Conservation (phyloP, 371 early-diverging fungal species). For the Zopfochytrium polystomum region DNA sequence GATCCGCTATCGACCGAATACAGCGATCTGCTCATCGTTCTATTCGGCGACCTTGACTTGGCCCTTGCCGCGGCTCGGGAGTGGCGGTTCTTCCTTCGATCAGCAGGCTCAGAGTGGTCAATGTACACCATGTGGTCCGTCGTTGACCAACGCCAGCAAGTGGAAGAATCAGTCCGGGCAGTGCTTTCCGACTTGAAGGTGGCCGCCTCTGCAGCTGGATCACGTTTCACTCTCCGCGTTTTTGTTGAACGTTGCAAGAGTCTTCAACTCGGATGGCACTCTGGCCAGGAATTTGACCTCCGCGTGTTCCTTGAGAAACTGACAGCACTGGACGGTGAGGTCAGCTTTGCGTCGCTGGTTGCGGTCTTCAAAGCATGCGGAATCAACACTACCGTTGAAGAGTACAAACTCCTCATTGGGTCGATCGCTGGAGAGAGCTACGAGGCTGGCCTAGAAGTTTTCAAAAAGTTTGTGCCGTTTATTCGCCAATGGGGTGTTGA, state of each 20-base stretch:
- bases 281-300: conserved; percentile 20
- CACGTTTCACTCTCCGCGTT: conserved; percentile 20
- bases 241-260: conserved; percentile 30
- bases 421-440: conserved; percentile 26
- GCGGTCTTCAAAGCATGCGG: conserved; percentile 23
- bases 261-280: conserved; percentile 18
- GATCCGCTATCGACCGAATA: conserved; percentile 21
- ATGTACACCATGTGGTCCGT: conserved; percentile 20
- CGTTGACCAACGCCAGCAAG: conserved; percentile 26
- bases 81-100: conserved; percentile 20
- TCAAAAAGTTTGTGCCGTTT: conserved; percentile 18
- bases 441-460: conserved; percentile 17
- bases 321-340: conserved; percentile 15
- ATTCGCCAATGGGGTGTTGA: conserved; percentile 27
- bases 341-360: conserved; percentile 12
- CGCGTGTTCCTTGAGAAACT: conserved; percentile 22
- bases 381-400: conserved; percentile 18
- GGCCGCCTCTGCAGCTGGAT: neutral
- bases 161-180: conserved; percentile 15
- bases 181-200: conserved; percentile 8
- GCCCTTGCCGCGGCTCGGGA: conserved; percentile 24
- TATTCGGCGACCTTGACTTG: conserved; percentile 25
- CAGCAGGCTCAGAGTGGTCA: conserved; percentile 24
- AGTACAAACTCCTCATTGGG: conserved; percentile 22
- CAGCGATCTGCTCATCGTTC: conserved; percentile 14